These are phyloP conservation scores for Bryoerythrophyllum caledonicum DNA, from an alignment of 225 moss, liverwort and hornwort species.

Conservation along the genomic window DNA sequence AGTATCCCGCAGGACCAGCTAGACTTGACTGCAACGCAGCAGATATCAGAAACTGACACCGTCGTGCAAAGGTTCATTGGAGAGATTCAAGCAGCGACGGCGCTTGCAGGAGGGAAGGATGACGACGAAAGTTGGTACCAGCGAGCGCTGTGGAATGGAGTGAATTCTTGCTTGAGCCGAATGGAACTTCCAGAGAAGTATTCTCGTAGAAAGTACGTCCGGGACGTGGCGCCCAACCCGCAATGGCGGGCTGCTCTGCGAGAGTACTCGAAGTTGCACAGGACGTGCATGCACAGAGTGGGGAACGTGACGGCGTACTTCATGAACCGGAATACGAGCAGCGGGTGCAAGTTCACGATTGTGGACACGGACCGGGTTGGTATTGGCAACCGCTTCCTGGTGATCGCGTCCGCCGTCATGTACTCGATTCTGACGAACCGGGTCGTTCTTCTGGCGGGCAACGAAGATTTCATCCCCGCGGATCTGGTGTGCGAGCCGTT, in stretches of 20 bases:
- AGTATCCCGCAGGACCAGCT: not conserved
- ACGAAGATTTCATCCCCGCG: not conserved
- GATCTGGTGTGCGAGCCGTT: constrained; percentile 31
- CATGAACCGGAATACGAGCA: not conserved
- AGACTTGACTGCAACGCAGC: not conserved
- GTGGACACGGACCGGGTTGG: constrained; percentile 2
- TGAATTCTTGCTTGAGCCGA: constrained; percentile 49
- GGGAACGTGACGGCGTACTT: constrained; percentile 17
- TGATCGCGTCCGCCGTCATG: constrained; percentile 5
- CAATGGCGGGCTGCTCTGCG: constrained; percentile 29
- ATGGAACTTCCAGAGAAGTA: constrained; percentile 39
- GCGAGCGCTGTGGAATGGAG: constrained; percentile 27
- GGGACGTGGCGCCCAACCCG: constrained; percentile 19
- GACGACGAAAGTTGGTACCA: not conserved
- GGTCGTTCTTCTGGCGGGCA: constrained; percentile 18
- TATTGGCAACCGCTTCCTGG: constrained; percentile 25
- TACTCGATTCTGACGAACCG: constrained; percentile 28
- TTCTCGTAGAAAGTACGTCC: constrained; percentile 25
- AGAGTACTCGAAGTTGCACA: constrained; percentile 57
- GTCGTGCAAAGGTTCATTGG: constrained; percentile 5
- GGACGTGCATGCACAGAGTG: constrained; percentile 45
- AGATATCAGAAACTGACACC: not conserved
- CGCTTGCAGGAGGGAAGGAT: not conserved
- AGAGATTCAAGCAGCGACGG: constrained; percentile 18
- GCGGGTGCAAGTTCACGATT: constrained; percentile 21